phyloP scores from a whole-genome alignment of 192 early-diverging fungal genomes.

The Coemansia sp. region DNA sequence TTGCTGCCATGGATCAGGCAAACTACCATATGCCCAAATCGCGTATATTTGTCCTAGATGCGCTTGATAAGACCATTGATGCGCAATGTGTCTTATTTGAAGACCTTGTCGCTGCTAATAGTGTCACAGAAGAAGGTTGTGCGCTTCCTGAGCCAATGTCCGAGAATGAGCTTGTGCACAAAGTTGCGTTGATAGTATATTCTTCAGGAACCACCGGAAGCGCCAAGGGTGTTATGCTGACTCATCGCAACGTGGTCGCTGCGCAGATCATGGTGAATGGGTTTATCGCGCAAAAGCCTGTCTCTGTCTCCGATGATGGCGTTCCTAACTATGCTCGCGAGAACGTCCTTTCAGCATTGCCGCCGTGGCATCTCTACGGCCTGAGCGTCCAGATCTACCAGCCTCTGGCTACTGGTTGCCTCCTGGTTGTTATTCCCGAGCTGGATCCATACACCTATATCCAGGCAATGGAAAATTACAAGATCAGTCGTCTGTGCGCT shows the following conservation, averaged over 20 bases:
- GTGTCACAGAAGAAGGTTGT: not conserved
- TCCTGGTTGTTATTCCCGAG: constrained; percentile 21
- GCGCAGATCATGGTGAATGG: constrained; percentile 13
- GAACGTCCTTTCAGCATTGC: constrained; percentile 19
- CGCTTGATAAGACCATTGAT: not conserved
- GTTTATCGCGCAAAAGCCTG: constrained; percentile 8
- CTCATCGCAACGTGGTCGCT: constrained; percentile 38
- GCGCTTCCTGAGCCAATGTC: not conserved
- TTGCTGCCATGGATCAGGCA: not conserved
- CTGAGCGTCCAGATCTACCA: constrained; percentile 39
- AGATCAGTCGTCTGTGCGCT: constrained; percentile 10
- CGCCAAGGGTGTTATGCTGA: constrained; percentile 40
- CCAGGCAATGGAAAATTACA: constrained; percentile 24
- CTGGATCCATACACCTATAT: constrained; percentile 17
- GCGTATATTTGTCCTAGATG: not conserved
- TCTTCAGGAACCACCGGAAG: constrained; percentile 46
- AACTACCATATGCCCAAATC: not conserved
- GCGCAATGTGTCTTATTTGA: not conserved
- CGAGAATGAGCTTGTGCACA: constrained; percentile 1
- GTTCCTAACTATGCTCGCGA: not conserved
- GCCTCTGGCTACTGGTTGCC: constrained; percentile 21
- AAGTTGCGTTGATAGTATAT: constrained; percentile 30
- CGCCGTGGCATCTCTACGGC: constrained; percentile 34
- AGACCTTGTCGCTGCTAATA: not conserved
- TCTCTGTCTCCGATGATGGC: not conserved